Base-by-base conservation (phyloP, 2,329 filamentous ascomycete species). In the Tolypocladium ovalisporum region DNA sequence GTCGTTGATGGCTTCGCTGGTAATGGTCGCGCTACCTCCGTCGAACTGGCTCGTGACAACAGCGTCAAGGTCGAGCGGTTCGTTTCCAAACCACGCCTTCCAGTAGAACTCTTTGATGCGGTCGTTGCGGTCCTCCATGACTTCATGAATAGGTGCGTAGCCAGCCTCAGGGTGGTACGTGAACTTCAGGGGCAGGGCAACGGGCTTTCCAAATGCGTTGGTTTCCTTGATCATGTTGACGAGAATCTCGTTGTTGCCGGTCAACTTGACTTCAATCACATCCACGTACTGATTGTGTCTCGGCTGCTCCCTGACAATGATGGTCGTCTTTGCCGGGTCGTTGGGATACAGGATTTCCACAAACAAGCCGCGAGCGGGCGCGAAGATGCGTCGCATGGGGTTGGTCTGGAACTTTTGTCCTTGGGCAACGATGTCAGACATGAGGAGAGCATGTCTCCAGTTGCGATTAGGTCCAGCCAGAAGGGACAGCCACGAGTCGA, bases 71-170 rank as follows among this genome's bases (percentile, higher is more conserved):
- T 95, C 87, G 54, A 95, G 81, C 49, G 81, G 75, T 67, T 96
- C 92, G 59, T 92, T 82, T 47, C 91, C 94, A 66, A 99, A 99
- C 94, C 94, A 99, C 63, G 95, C 87, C 65, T 87, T 86, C 85
- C 96, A 99, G 81, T 99, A 99, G 73, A 99, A 99, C 73, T 96
- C 90, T 80, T 99, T 99, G 79, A 99, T 97, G 62, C 90, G 89
- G 70, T 99, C 93, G 70, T 99, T 99, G 68, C 94, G 90, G 57
- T 84, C 88, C 39, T 91, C 84, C 94, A 99, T 99, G 62, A 97
- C 88, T 73, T 99, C 94, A 60, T 88, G 88, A 64, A 99, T 96
- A 22, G 94, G 94, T n/a, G 95, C 93, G 70, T 97, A 99, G 35
- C 94, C 94, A 57, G 90, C 88, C 73, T 97, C 93, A 2, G 94